phyloP scores from a whole-genome alignment of 192 early-diverging fungal genomes.

The Backusella australiensis region DNA sequence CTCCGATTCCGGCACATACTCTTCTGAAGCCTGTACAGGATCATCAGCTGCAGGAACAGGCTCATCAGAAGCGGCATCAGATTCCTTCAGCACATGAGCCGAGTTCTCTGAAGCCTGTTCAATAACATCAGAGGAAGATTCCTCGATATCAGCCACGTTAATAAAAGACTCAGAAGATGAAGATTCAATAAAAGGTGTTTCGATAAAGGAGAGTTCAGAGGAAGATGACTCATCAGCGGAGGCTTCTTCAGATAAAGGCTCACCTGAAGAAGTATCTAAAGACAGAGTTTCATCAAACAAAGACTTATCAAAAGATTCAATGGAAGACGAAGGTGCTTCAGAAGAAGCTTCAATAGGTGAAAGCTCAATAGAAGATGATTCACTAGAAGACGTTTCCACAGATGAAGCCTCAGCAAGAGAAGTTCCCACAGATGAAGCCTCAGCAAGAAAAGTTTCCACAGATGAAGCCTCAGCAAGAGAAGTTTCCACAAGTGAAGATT shows the following conservation, averaged over 20 bases:
- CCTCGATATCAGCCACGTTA: background rate
- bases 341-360: background rate
- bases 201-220: background rate
- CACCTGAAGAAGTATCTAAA: background rate
- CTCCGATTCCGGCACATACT: background rate
- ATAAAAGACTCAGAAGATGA: background rate
- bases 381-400: too few relatives aligned
- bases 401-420: background rate
- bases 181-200: background rate
- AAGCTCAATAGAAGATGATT: background rate
- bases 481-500: background rate
- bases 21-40: background rate
- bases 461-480: background rate
- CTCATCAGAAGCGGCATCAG: background rate
- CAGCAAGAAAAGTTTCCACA: too few relatives aligned
- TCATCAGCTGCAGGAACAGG: background rate
- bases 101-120: background rate
- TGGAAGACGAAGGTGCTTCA: background rate
- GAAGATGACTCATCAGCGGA: background rate
- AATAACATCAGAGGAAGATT: background rate
- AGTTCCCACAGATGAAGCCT: too few relatives aligned
- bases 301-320: background rate
- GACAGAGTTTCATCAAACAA: background rate
- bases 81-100: background rate
- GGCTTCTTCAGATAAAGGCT: background rate